Percentiles rank a stretch among this genome's conserved stretches.
These are phyloP conservation scores for Geosmithia putterillii DNA, from an alignment of 2,329 filamentous ascomycete genomes.

Conservation along the genomic window DNA sequence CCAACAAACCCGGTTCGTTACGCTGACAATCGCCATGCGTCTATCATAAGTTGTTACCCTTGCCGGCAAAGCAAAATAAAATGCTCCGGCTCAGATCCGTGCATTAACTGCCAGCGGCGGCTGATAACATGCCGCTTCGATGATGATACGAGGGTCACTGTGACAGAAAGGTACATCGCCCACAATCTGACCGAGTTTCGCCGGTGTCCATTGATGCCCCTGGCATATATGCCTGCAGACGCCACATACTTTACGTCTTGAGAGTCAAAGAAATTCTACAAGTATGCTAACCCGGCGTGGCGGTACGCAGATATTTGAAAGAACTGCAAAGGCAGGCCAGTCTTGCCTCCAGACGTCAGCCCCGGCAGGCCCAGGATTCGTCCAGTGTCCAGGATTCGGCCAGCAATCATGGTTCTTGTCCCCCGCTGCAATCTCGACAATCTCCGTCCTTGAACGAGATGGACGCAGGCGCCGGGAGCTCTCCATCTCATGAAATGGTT, in stretches of 20 bases:
- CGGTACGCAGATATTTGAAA: slow-evolving; percentile 9
- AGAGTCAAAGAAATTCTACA: no score
- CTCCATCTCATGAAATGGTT: neutral
- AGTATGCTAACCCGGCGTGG: neutral
- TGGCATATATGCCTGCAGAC: no score
- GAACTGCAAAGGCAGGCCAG: slow-evolving; percentile 10
- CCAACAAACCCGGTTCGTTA: neutral
- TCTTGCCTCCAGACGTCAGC: no score
- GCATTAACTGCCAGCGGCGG: slow-evolving; percentile 17
- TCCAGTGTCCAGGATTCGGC: neutral
- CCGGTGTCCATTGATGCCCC: neutral
- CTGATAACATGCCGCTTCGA: slow-evolving; percentile 17
- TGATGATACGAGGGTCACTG: slow-evolving; percentile 13
- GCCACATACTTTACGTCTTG: no score
- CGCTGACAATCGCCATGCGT: neutral
- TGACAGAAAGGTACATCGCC: slow-evolving; percentile 16
- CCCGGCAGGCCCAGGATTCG: neutral
- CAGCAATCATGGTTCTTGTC: neutral
- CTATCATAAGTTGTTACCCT: slow-evolving; percentile 13
- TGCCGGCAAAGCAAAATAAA: slow-evolving; percentile 22
- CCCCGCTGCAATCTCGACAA: neutral
- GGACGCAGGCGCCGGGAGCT: neutral
- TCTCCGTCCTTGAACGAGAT: neutral
- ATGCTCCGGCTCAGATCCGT: slow-evolving; percentile 19
- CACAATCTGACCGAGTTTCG: neutral